phyloP scores from a whole-genome alignment of 176 grass and related monocot species.

The Avena atlantica region DNA sequence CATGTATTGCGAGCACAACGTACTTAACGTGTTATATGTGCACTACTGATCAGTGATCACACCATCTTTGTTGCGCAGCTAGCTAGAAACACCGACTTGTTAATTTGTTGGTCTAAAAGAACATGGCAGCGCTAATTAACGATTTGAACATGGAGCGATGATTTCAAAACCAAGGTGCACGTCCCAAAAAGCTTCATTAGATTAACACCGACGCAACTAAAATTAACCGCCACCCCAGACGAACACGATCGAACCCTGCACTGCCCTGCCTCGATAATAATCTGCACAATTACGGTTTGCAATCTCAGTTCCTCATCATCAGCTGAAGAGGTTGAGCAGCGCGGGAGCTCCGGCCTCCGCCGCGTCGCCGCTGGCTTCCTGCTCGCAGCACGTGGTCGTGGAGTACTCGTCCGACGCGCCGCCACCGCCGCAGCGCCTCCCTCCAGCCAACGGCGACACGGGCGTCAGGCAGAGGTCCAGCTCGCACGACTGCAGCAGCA shows the following conservation, averaged over 20 bases:
- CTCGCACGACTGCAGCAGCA: constrained; percentile 52
- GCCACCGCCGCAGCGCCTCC: constrained; percentile 31
- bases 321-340: constrained; percentile 68
- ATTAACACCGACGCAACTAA: constrained; percentile 37
- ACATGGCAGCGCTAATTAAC: neutral
- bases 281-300: constrained; percentile 30
- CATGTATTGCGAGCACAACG: too few species aligned
- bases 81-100: neutral
- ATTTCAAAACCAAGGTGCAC: constrained; percentile 33
- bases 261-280: neutral
- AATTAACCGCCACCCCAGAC: neutral
- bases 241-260: neutral
- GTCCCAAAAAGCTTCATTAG: constrained; percentile 13
- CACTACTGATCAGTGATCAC: neutral
- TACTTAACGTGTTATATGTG: too few species aligned
- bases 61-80: neutral
- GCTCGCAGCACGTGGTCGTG: constrained; percentile 68
- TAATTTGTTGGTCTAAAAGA: neutral
- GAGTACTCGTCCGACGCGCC: constrained; percentile 68
- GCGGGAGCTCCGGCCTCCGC: constrained; percentile 34
- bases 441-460: constrained; percentile 6
- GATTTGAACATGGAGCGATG: neutral
- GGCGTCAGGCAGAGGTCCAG: constrained; percentile 77
- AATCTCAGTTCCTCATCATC: neutral
- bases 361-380: constrained; percentile 1